Evolutionary conservation across 345 rosid genomes (phyloP).

Genomic region (Eucalyptus pauciflora): DNA sequence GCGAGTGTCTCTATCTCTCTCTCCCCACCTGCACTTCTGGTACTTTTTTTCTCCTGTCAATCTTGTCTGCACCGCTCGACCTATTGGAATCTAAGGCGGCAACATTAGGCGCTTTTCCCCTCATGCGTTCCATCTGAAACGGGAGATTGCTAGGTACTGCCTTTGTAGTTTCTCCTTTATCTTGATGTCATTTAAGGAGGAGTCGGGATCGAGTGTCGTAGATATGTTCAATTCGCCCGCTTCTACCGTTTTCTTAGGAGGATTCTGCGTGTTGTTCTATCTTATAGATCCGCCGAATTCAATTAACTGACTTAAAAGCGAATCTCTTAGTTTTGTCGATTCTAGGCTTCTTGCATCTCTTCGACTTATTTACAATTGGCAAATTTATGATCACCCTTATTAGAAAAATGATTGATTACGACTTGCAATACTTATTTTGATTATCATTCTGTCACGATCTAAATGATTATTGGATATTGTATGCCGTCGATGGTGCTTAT

Average conservation of each 20-base stretch:
- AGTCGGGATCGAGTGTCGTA: background rate
- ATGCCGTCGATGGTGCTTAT: background rate
- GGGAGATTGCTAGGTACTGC: background rate
- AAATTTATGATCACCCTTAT: too few species aligned
- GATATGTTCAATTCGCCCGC: background rate
- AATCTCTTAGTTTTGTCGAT: background rate
- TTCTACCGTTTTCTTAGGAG: background rate
- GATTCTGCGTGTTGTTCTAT: background rate
- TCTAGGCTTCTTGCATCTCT: too few species aligned
- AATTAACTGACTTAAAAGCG: too few species aligned
- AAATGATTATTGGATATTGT: background rate
- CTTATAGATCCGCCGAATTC: background rate
- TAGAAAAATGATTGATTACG: background rate
- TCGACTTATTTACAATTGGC: accelerated
- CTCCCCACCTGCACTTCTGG: background rate
- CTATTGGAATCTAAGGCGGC: background rate
- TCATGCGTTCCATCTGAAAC: background rate
- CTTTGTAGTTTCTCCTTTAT: background rate
- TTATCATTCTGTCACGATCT: background rate
- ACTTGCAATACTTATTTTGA: too few species aligned
- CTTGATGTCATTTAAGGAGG: background rate
- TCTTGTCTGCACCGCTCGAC: background rate
- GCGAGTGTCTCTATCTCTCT: background rate
- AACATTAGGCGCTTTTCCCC: background rate
- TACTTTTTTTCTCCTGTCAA: background rate